These are phyloP conservation scores for Dactylellina leptospora DNA, from an alignment of 2,329 filamentous ascomycete species.

Conservation along the genomic window DNA sequence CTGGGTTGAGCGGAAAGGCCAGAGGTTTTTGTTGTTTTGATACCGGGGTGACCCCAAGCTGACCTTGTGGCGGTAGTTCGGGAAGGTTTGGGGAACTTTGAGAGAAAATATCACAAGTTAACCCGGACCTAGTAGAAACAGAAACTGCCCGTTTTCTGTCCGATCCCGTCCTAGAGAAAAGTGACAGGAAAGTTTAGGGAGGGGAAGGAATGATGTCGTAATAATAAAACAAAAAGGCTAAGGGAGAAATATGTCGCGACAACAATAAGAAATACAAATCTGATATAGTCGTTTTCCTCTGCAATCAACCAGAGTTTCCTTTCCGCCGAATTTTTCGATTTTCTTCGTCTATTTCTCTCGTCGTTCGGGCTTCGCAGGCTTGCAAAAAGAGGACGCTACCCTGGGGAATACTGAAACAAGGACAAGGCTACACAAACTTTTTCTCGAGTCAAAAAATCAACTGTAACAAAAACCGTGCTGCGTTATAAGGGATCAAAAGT, in stretches of 20 bases:
- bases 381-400: constrained; percentile 12
- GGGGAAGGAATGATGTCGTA: constrained; percentile 17
- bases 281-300: no score
- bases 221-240: constrained; percentile 22
- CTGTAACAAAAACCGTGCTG: constrained; percentile 19
- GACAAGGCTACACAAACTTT: constrained; percentile 53
- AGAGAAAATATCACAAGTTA: constrained; percentile 46
- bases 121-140: constrained; percentile 22
- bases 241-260: constrained; percentile 1
- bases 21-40: constrained; percentile 51
- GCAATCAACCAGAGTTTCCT: constrained; percentile 6
- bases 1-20: constrained; percentile 38
- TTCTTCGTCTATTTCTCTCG: constrained; percentile 8
- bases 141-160: constrained; percentile 50
- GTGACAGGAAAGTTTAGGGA: neutral
- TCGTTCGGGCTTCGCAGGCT: constrained; percentile 13
- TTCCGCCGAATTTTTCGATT: constrained; percentile 3
- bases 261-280: constrained; percentile 7
- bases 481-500: constrained; percentile 24
- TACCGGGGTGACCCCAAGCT: constrained; percentile 45
- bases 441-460: constrained; percentile 27
- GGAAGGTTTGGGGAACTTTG: constrained; percentile 24
- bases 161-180: constrained; percentile 31
- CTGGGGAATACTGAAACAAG: constrained; percentile 40
- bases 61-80: constrained; percentile 15